Base-by-base conservation (phyloP, 2,329 filamentous ascomycete genomes). In the Colletotrichum shisoi region DNA sequence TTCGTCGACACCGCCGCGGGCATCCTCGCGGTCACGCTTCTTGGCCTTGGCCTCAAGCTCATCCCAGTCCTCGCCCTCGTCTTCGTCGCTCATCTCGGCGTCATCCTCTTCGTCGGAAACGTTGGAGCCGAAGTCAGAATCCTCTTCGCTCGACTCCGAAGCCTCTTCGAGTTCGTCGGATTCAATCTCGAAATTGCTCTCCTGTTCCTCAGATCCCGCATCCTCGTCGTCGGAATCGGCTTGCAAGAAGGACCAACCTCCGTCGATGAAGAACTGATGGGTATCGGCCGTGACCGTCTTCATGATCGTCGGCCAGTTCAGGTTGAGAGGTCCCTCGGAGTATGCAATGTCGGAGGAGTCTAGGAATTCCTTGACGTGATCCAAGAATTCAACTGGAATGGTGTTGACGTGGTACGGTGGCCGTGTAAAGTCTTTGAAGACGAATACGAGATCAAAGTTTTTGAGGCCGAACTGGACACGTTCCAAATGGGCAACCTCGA, bases 231-330 rank as follows among this genome's bases (percentile, higher is more conserved):
- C 95, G 0, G 91, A 93, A 67, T 97, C 94, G 42, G 90, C 90
- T 61, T 90, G 89, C 67, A 99, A 78, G 86, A 99, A 98, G 1
- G 88, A 91, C 95, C 95, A 99, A 52, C 95, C 95, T 39, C 96
- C 95, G 71, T 98, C 94, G 4, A 85, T 87, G 79, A 97, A 99
- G 87, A 99, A 99, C 72, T 91, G 88, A 76, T 99, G 94, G 2
- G 95, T 92, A 76, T 99, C 94, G 42, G 91, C 89, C 21, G 91
- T 94, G 31, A 99, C 94, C 0, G 95, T 99, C 85, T 99, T 99
- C 93, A 99, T 99, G 76, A 99, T 99, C 17, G 94, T 97, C 12
- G 92, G 91, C 95, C 95, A 99, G 84, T 98, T 98, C 64, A 99
- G 85, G 81, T 99, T 99, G 72, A 99, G 88, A 1, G 94, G 95